Percentiles rank a stretch among this genome's conserved stretches.
Conservation (phyloP, 1,284 basidiomycete species). For the Microstroma glucosiphilum region DNA sequence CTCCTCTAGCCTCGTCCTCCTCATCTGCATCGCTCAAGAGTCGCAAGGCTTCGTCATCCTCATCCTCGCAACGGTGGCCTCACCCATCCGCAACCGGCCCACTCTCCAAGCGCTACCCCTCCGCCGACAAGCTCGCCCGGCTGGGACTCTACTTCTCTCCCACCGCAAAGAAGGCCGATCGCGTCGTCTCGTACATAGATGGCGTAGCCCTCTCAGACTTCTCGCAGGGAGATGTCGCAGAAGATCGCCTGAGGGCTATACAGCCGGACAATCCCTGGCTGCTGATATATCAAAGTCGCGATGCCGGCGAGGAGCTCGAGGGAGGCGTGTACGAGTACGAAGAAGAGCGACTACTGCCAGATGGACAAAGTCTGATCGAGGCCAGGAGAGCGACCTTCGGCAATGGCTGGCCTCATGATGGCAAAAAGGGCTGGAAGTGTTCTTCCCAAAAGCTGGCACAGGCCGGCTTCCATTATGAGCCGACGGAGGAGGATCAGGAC, state of each 20-base stretch:
- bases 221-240: slow-evolving; percentile 34
- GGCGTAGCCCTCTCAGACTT: slow-evolving; percentile 30
- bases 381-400: slow-evolving; percentile 46
- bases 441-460: slow-evolving; percentile 49
- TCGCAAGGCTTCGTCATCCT: slow-evolving; percentile 10
- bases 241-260: slow-evolving; percentile 21
- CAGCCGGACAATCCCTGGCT: slow-evolving; percentile 30
- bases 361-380: slow-evolving; percentile 32
- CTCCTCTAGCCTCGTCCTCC: slow-evolving; percentile 15
- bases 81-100: slow-evolving; percentile 19
- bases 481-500: slow-evolving; percentile 39
- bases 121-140: slow-evolving; percentile 31
- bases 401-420: slow-evolving; percentile 43
- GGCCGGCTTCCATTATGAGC: slow-evolving; percentile 47
- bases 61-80: slow-evolving; percentile 19
- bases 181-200: slow-evolving; percentile 40
- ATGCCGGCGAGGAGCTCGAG: slow-evolving; percentile 17
- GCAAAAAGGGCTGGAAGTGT: slow-evolving; percentile 48
- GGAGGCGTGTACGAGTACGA: slow-evolving; percentile 22
- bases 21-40: slow-evolving; percentile 15
- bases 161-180: slow-evolving; percentile 25
- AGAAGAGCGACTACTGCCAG: slow-evolving; percentile 31
- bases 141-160: slow-evolving; percentile 42
- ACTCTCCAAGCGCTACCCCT: slow-evolving; percentile 21
- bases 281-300: slow-evolving; percentile 24